Evolutionary conservation across 164 flowering plant species (phyloP).

Genomic region (Annona squamosa): DNA sequence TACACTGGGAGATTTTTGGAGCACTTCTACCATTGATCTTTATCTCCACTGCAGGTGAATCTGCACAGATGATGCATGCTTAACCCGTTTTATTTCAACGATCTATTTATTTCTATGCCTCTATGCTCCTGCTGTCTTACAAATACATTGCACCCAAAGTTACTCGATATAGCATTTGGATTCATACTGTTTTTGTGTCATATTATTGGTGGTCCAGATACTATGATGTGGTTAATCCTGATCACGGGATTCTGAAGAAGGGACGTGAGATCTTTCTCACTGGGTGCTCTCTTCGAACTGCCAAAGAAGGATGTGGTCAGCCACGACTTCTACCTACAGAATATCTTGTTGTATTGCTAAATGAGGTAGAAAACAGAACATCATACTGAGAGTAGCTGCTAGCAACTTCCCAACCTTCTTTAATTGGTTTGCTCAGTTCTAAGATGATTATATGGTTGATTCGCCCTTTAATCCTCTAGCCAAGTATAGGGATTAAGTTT

Average conservation of each 20-base stretch:
- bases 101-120: neutral
- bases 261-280: slow-evolving; percentile 78
- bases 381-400: neutral
- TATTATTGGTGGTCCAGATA: slow-evolving; percentile 35
- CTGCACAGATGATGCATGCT: neutral
- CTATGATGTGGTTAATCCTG: slow-evolving; percentile 59
- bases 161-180: neutral
- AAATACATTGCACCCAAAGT: neutral
- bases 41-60: slow-evolving; percentile 79
- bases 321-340: slow-evolving; percentile 86
- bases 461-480: too few species aligned
- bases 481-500: too few species aligned
- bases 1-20: slow-evolving; percentile 82
- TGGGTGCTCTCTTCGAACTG: slow-evolving; percentile 74
- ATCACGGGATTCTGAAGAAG: slow-evolving; percentile 61
- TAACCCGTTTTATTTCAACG: neutral
- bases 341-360: slow-evolving; percentile 68
- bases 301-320: slow-evolving; percentile 49
- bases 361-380: slow-evolving; percentile 53
- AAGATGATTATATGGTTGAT: too few species aligned
- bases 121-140: neutral
- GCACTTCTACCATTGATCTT: slow-evolving; percentile 84
- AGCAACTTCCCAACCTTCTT: too few species aligned
- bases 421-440: too few species aligned
- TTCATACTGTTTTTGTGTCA: neutral